Evolutionary conservation across 352 stramenopile species (phyloP), one percentile per base, ranked within the genome.

Genomic region (Phytophthora megakarya): DNA sequence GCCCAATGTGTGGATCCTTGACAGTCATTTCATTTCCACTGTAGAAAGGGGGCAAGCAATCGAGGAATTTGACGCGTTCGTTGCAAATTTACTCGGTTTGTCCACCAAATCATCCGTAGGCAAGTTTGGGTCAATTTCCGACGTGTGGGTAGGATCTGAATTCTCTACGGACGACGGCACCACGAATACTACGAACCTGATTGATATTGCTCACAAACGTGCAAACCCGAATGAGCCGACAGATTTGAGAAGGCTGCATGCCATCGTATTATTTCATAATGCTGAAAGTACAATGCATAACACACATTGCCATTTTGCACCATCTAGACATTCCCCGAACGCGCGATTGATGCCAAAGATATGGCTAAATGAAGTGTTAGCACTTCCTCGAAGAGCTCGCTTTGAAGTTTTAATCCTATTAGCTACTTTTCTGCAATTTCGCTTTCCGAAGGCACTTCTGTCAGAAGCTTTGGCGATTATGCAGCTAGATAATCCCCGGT

Each of bases 1-100:
- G 33, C 75, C 80, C 23, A 87, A 85, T 44, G 61, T 74, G 3
- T 90, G 80, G 83, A 71, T 77, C 4, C 47, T 92, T 2, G 79
- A 90, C 45, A 71, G 78, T 8, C 80, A 90, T 38, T 92, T 74
- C 62, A 64, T 92, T 40, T 66, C 76, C 10, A 59, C 65, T 11
- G 7, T 19, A 19, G 80, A 89, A 40, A 76, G 83, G 11, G 48
- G 69, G 15, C 37, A 70, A 28, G 70, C 80, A 5, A 52, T 81
- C 1, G 76, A 88, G 3, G 46, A 71, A 16, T 77, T 64, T 35
- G 76, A 84, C 25, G 26, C 21, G 3, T 86, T 84, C 54, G 70
- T 77, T 4, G 35, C 67, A 40, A 45, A 44, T 3, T 21, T 85
- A 15, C 55, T 80, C 4, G 38, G 61, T 22, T 22, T 30, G 26